Base-by-base conservation (phyloP, 768 basidiomycete species). In the Pulveroboletus sp. region DNA sequence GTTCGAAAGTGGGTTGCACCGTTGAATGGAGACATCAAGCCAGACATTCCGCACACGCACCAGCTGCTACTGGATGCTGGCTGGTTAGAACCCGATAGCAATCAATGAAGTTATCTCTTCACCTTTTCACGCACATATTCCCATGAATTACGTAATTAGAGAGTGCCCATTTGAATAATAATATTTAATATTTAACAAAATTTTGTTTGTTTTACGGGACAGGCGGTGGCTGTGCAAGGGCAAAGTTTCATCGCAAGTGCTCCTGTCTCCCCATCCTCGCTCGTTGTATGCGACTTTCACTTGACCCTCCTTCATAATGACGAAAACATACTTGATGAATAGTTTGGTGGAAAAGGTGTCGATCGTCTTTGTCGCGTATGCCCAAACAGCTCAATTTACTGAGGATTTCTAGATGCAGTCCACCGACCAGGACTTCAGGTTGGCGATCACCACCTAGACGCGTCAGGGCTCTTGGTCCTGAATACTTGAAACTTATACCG, bases 401-500 rank as follows among this genome's bases (percentile, higher is more conserved):
- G 38, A 31, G 43, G 17, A 46, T 47, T 18, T 64, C 39, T 56
- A 92, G 90, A 91, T 91, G 89, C 83, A 86, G 72, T 90, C 88
- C 57, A 82, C 81, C 55, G 89, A 93, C 81, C 89, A 90, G 74
- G 90, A 93, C 71, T 91, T 90, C 69, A 77, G 89, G 89, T 90
- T 52, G 30, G 72, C 52, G 30, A 53, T 63, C 54, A 47, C 31
- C 39, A 40, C 38, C 47, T 45, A 51, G 38, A 51, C 56, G 54
- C 57, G 57, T 60, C 32, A 51, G 11, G 41, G 37, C 33, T 15
- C 56, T 53, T 32, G 57, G 52, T 56, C 55, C 46, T 41, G 36
- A 60, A 44, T 50, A 47, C 55, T 46, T 57, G 35, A 39, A 49
- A 42, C 35, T 32, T 41, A 8, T 41, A 47, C 48, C 41, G n/a